Percentiles rank a stretch among this genome's conserved stretches.
Conservation (phyloP, 164 flowering plant species). For the Annona cherimola region DNA sequence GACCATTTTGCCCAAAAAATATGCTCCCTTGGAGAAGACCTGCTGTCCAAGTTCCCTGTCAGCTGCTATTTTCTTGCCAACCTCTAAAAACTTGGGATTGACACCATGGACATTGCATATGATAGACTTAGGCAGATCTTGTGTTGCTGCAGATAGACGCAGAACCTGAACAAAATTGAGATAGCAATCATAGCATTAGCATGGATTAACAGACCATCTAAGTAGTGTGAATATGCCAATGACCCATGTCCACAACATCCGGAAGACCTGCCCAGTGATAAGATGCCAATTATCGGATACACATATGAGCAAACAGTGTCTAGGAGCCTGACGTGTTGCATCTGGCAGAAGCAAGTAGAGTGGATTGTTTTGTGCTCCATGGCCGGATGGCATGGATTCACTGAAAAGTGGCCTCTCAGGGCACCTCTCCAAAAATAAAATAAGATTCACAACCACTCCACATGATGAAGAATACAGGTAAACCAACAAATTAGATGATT, state of each 20-base stretch:
- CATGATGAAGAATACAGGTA: neutral
- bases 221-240: too few species aligned
- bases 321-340: too few species aligned
- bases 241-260: too few species aligned
- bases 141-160: constrained; percentile 96
- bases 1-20: constrained; percentile 96
- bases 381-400: neutral
- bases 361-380: too few species aligned
- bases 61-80: constrained; percentile 81
- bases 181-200: too few species aligned
- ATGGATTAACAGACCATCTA: too few species aligned
- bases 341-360: too few species aligned
- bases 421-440: neutral
- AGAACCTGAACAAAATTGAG: constrained; percentile 54
- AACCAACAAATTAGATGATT: too few species aligned
- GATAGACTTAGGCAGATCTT: constrained; percentile 84
- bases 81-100: constrained; percentile 81
- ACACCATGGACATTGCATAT: constrained; percentile 99
- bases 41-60: constrained; percentile 72
- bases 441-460: neutral
- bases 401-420: neutral
- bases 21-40: constrained; percentile 89
- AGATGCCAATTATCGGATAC: too few species aligned
- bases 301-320: too few species aligned
- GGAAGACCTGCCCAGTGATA: too few species aligned